These are phyloP conservation scores for Stevia rebaudiana DNA, from an alignment of 140 eudicot genomes.

Conservation along the genomic window DNA sequence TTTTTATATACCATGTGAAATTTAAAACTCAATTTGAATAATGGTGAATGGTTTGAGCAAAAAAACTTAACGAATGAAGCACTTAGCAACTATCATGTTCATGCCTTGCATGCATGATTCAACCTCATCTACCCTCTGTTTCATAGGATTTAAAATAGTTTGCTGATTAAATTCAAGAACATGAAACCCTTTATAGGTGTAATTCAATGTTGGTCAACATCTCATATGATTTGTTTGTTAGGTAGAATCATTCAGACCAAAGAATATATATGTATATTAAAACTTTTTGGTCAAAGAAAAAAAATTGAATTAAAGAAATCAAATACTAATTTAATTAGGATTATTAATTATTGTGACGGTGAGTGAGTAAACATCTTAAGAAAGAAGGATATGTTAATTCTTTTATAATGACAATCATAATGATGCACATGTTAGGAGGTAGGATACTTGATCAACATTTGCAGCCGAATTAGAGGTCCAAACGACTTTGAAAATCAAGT, in stretches of 20 bases:
- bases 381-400: conserved; percentile 13
- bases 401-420: conserved; percentile 15
- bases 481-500: conserved; percentile 9
- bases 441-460: conserved; percentile 16
- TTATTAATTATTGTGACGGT: conserved; percentile 22
- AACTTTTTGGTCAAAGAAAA: conserved; percentile 15
- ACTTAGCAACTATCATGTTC: conserved; percentile 2
- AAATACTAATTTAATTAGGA: conserved; percentile 17
- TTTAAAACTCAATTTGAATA: conserved; percentile 2
- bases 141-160: conserved; percentile 2
- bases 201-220: conserved; percentile 30
- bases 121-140: not conserved
- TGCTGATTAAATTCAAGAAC: conserved; percentile 10
- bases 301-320: not conserved
- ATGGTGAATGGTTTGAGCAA: not conserved
- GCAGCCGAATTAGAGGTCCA: conserved; percentile 11
- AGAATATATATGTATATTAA: conserved; percentile 12
- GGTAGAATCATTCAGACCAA: conserved; percentile 26
- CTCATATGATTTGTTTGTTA: conserved; percentile 31
- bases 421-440: conserved; percentile 35
- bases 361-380: conserved; percentile 16
- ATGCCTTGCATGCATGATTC: conserved; percentile 27
- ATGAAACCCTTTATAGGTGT: conserved; percentile 16
- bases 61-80: conserved; percentile 3
- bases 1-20: not conserved